Evolutionary conservation across 73 alveolate genomes (phyloP).

Genomic region (Paramecium caudatum): DNA sequence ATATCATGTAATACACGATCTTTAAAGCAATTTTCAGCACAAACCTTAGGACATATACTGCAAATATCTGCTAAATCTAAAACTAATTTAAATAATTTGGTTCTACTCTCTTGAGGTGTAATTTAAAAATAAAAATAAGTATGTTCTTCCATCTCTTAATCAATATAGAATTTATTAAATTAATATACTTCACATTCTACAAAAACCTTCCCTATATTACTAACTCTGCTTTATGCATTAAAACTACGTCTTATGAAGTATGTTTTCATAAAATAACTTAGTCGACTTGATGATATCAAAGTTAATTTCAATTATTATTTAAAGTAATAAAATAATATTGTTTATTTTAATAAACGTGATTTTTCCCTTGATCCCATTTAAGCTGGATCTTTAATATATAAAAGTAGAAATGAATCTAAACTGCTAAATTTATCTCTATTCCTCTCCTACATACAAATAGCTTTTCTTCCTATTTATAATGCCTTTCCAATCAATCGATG

Average conservation of each 20-base stretch:
- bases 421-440: slow-evolving; percentile 34
- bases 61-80: slow-evolving; percentile 40
- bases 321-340: slow-evolving; percentile 39
- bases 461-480: neutral
- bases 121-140: slow-evolving; percentile 36
- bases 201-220: slow-evolving; percentile 59
- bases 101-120: slow-evolving; percentile 45
- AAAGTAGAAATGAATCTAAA: slow-evolving; percentile 34
- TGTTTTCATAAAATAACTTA: slow-evolving; percentile 60
- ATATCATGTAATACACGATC: slow-evolving; percentile 1
- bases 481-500: slow-evolving; percentile 12
- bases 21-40: neutral
- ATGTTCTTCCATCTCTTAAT: neutral
- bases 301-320: slow-evolving; percentile 59
- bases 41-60: slow-evolving; percentile 23
- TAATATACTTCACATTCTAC: slow-evolving; percentile 44
- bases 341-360: neutral
- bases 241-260: slow-evolving; percentile 4
- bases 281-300: slow-evolving; percentile 44
- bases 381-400: slow-evolving; percentile 21
- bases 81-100: slow-evolving; percentile 40
- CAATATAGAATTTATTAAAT: slow-evolving; percentile 37
- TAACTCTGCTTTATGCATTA: slow-evolving; percentile 58
- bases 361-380: neutral
- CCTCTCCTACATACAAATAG: neutral